These are phyloP conservation scores for Papilionanthe hybrid DNA, from an alignment of 116 monocot species.

Conservation along the genomic window DNA sequence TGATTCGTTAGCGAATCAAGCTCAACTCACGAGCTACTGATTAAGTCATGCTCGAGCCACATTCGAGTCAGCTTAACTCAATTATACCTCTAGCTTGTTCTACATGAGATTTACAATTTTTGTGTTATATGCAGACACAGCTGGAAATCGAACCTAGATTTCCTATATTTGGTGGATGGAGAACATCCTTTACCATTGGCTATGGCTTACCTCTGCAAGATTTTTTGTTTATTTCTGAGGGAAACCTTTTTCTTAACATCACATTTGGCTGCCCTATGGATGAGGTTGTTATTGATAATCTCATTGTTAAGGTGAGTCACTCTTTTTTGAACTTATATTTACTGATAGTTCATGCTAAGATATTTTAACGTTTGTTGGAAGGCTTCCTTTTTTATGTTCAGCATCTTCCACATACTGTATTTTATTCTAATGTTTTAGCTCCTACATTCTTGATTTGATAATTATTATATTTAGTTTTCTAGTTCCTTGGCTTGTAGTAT, in stretches of 20 bases:
- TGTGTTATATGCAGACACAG: slow-evolving; percentile 59
- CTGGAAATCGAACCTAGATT: slow-evolving; percentile 89
- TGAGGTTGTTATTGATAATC: slow-evolving; percentile 74
- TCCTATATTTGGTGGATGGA: slow-evolving; percentile 99
- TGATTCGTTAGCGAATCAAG: too few relatives aligned
- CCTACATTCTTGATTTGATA: slow-evolving; percentile 1
- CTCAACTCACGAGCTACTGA: too few relatives aligned
- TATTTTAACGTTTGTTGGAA: not conserved
- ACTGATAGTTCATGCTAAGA: not conserved
- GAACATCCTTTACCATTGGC: slow-evolving; percentile 88
- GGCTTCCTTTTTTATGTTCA: not conserved
- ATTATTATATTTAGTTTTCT: not conserved
- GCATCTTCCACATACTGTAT: not conserved
- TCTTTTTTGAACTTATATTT: not conserved
- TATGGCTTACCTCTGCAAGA: slow-evolving; percentile 86
- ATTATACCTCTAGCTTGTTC: not conserved
- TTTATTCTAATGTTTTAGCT: not conserved
- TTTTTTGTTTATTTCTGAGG: slow-evolving; percentile 75
- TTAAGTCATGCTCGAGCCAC: too few relatives aligned
- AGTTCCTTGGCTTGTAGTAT: not conserved
- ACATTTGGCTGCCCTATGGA: slow-evolving; percentile 83
- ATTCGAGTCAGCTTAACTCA: too few relatives aligned
- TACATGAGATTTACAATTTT: slow-evolving; percentile 6
- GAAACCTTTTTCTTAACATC: slow-evolving; percentile 72
- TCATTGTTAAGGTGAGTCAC: slow-evolving; percentile 72